Evolutionary conservation across 2,329 filamentous ascomycete genomes (phyloP).

Genomic region (Byssochlamys sp.): DNA sequence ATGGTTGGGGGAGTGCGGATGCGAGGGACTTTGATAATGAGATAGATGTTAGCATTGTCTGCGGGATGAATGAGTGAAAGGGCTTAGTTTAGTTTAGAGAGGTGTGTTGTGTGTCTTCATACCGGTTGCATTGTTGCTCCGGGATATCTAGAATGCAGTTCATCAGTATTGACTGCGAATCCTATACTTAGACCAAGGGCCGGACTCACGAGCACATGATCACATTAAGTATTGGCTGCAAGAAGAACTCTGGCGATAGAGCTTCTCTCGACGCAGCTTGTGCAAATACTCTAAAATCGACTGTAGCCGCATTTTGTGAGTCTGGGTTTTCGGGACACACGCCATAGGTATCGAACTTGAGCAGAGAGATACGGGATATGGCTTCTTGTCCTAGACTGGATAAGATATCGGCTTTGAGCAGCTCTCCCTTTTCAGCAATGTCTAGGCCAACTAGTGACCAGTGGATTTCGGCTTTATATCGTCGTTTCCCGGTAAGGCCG

Average conservation of each 20-base stretch:
- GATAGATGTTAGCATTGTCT: background rate
- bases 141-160: constrained; percentile 19
- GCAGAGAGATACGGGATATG: constrained; percentile 19
- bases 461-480: constrained; percentile 39
- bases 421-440: constrained; percentile 38
- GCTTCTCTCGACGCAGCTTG: constrained; percentile 36
- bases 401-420: constrained; percentile 38
- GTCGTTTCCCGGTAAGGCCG: constrained; percentile 38
- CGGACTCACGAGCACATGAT: constrained; percentile 24
- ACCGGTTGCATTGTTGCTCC: constrained; percentile 27
- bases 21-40: constrained; percentile 1
- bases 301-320: constrained; percentile 36
- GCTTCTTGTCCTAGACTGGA: constrained; percentile 24
- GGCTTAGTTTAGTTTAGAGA: background rate
- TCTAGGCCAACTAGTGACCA: constrained; percentile 39
- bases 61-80: background rate
- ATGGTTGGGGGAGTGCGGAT: constrained; percentile 7
- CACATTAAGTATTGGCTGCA: constrained; percentile 28
- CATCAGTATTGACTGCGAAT: no score
- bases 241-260: constrained; percentile 23
- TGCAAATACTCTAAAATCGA: constrained; percentile 33
- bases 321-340: constrained; percentile 21
- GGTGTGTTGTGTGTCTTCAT: background rate
- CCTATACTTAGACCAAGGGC: no score
- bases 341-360: constrained; percentile 25